A percentile compares a stretch with the other conserved stretches of the same genome.
These are phyloP conservation scores for Pseudogymnoascus sp. DNA, from an alignment of 2,329 filamentous ascomycete genomes.

Conservation along the genomic window DNA sequence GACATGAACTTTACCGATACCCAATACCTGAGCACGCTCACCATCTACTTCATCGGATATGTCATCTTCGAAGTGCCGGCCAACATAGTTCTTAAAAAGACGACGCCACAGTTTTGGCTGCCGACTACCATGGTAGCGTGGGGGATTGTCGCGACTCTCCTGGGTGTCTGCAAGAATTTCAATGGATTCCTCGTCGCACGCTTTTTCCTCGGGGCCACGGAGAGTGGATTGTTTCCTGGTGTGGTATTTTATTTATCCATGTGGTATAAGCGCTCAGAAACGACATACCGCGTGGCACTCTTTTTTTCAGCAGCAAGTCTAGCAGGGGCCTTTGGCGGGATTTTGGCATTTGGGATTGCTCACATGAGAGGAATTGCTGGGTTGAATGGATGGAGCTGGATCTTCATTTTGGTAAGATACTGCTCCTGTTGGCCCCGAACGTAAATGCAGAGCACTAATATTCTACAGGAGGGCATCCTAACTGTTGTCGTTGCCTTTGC, in stretches of 20 bases:
- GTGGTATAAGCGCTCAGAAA: conserved; percentile 51
- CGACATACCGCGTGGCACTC: conserved; percentile 48
- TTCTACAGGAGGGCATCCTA: conserved; percentile 43
- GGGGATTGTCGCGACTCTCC: conserved; percentile 48
- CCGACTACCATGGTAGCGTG: conserved; percentile 50
- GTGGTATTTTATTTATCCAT: conserved; percentile 76
- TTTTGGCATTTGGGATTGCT: conserved; percentile 50
- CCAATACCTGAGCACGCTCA: conserved; percentile 59
- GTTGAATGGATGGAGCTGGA: conserved; percentile 50
- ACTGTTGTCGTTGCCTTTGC: conserved; percentile 45
- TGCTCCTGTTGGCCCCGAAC: neutral
- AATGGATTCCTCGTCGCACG: conserved; percentile 46
- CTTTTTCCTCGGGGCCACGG: conserved; percentile 50
- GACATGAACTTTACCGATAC: conserved; percentile 52
- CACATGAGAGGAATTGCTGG: conserved; percentile 48
- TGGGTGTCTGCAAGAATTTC: conserved; percentile 44
- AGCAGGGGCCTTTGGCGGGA: conserved; percentile 51
- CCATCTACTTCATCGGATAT: conserved; percentile 59
- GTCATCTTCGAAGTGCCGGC: conserved; percentile 56
- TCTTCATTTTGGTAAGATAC: conserved; percentile 40
- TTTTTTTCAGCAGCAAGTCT: conserved; percentile 51
- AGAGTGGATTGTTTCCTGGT: conserved; percentile 64
- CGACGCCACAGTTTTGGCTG: conserved; percentile 51
- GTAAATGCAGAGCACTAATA: neutral
- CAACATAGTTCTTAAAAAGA: conserved; percentile 56